Base-by-base conservation (phyloP, 495 filamentous ascomycete genomes). In the Sordaria brevicollis region DNA sequence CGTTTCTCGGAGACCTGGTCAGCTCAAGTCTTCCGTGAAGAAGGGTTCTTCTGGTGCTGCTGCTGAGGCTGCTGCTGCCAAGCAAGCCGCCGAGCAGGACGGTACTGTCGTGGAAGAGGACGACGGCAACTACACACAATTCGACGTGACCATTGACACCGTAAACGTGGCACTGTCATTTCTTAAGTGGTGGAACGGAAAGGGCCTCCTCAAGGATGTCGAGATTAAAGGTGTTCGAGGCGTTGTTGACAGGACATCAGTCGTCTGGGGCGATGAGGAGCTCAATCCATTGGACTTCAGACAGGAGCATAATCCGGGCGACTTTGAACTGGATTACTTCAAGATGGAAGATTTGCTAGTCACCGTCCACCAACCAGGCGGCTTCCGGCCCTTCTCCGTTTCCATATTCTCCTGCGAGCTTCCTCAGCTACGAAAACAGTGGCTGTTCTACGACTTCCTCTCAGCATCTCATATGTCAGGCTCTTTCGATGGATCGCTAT, bases 121-220 rank as follows among this genome's bases (percentile, higher is more conserved):
- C 74, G 94, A 98, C 77, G 92, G 90, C 5, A 98, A 98, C 72
- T 98, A 97, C 77, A 97, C 94, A 0, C 95, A 99, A 74, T 99
- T 98, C 75, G 95, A 99, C 74, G 78, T 98, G 15, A 97, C 96
- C 0, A 91, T 99, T 66, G 92, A 96, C 69, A 94, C 92, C 0
- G 93, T 99, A 65, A 96, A 97, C 74, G 96, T 99, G 33, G 97
- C 94, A 0, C 79, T 99, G n/a, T 99, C 95, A 0, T 97, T 99
- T 73, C 85, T 92, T 3, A 97, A 97, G 75, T 99, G 95, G 95
- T 92, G 96, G 84, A 97, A 96, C 74, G 94, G 95, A 29, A 97
- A 94, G 81, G 95, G 95, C 0, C 87, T 96, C 4, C 85, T 99
- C 15, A 89, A 90, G 72, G 91, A 97, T 81, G 95, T 97, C 54